phyloP scores from a whole-genome alignment of 371 early-diverging fungal species.

The Conidiobolus incongruus region DNA sequence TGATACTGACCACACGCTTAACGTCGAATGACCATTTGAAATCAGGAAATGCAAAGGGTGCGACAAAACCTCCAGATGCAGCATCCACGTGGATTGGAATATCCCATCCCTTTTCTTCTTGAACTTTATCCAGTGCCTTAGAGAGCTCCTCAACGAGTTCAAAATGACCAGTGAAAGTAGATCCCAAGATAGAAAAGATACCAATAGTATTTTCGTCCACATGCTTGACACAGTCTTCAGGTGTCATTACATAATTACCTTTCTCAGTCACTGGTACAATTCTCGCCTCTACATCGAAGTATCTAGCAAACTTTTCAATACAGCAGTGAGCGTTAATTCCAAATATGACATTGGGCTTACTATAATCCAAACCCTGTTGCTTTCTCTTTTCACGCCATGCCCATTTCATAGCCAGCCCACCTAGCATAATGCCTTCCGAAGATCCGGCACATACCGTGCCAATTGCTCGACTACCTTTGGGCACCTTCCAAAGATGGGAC shows the following conservation, averaged over 20 bases:
- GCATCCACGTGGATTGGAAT: slow-evolving; percentile 53
- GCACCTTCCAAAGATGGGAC: slow-evolving; percentile 5
- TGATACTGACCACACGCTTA: slow-evolving; percentile 36
- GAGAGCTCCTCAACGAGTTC: slow-evolving; percentile 37
- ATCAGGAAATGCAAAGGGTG: slow-evolving; percentile 49
- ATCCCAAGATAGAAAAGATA: slow-evolving; percentile 29
- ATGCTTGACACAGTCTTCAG: slow-evolving; percentile 22
- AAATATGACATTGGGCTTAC: slow-evolving; percentile 43
- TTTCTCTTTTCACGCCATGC: slow-evolving; percentile 30
- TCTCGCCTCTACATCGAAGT: slow-evolving; percentile 38
- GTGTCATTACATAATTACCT: slow-evolving; percentile 10
- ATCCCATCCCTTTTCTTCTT: slow-evolving; percentile 24
- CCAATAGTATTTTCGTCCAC: slow-evolving; percentile 63
- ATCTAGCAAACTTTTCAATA: slow-evolving; percentile 32
- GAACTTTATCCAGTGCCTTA: slow-evolving; percentile 22
- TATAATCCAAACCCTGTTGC: slow-evolving; percentile 23
- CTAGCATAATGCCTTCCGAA: slow-evolving; percentile 47
- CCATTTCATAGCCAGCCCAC: slow-evolving; percentile 42
- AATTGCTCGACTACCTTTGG: slow-evolving; percentile 7
- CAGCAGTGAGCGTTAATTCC: slow-evolving; percentile 29
- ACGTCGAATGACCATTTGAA: slow-evolving; percentile 43
- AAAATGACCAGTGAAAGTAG: slow-evolving; percentile 57
- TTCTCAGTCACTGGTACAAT: slow-evolving; percentile 20
- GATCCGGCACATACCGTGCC: slow-evolving; percentile 44
- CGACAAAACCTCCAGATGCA: slow-evolving; percentile 42